These are phyloP conservation scores for Trichocomaceae sp. DNA, from an alignment of 2,329 filamentous ascomycete genomes.

Conservation along the genomic window DNA sequence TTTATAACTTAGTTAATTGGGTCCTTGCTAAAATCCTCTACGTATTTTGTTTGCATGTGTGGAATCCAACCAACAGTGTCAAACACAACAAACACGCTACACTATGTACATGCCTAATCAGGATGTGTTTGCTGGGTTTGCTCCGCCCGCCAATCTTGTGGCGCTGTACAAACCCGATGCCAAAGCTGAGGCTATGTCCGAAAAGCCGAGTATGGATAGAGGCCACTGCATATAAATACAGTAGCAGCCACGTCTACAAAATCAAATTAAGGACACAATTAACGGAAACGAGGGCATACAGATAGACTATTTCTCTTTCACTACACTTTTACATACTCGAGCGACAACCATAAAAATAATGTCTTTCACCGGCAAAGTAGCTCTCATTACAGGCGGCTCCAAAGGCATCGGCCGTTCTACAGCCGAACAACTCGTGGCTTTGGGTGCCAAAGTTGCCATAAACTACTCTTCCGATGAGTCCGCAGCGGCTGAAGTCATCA, in stretches of 20 bases:
- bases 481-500: constrained; percentile 50
- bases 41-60: too few species aligned
- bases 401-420: constrained; percentile 37
- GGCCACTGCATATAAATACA: too few species aligned
- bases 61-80: background rate
- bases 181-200: too few species aligned
- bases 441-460: constrained; percentile 42
- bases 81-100: background rate
- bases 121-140: background rate
- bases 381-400: constrained; percentile 37
- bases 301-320: too few species aligned
- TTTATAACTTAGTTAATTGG: too few species aligned
- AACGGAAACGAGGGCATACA: too few species aligned
- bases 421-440: constrained; percentile 30
- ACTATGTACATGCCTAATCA: too few species aligned
- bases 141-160: background rate
- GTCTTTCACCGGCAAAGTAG: constrained; percentile 26
- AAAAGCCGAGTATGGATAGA: background rate
- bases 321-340: background rate
- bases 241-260: too few species aligned
- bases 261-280: background rate
- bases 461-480: constrained; percentile 53
- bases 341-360: background rate
- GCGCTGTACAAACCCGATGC: too few species aligned
- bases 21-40: too few species aligned